Evolutionary conservation across 2,329 filamentous ascomycete species (phyloP).

Genomic region (Lasiodiplodia gonubiensis): DNA sequence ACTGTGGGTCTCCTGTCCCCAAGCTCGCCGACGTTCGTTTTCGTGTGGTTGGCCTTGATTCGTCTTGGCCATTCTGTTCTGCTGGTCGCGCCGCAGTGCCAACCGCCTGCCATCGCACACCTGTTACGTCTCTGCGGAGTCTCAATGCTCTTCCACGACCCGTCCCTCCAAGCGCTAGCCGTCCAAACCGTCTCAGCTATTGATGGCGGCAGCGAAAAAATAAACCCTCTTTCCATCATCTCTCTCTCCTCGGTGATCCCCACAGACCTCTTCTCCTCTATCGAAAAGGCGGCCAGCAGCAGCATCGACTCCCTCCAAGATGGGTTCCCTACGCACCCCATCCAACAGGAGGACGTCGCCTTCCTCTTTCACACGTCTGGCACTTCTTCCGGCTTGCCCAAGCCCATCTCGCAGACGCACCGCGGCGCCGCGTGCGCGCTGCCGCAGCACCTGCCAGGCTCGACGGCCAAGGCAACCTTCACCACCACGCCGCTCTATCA

Average conservation of each 20-base stretch:
- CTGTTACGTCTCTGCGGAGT: slow-evolving; percentile 58
- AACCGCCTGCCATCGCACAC: slow-evolving; percentile 56
- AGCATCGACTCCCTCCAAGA: neutral
- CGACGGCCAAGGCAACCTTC: slow-evolving; percentile 58
- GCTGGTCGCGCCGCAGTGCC: slow-evolving; percentile 60
- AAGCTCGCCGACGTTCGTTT: slow-evolving; percentile 63
- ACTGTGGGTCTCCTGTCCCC: slow-evolving; percentile 61
- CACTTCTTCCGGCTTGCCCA: slow-evolving; percentile 67
- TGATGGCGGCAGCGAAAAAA: neutral
- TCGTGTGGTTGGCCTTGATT: slow-evolving; percentile 66
- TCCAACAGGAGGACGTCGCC: slow-evolving; percentile 52
- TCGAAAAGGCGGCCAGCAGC: neutral
- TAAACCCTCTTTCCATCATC: neutral
- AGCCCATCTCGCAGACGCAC: slow-evolving; percentile 66
- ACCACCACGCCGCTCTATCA: slow-evolving; percentile 71
- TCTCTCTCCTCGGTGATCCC: neutral
- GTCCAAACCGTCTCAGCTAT: neutral
- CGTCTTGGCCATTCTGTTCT: slow-evolving; percentile 61
- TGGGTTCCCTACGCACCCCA: neutral
- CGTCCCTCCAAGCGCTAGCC: neutral
- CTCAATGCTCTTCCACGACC: slow-evolving; percentile 55
- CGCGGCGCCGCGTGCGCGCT: slow-evolving; percentile 61
- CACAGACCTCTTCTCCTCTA: neutral
- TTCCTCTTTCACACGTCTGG: slow-evolving; percentile 70
- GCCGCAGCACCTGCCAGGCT: slow-evolving; percentile 51